Percentiles rank a stretch among this genome's conserved stretches.
Evolutionary conservation across 208 protist species (phyloP).

Genomic region (Trichomonas gallinae): DNA sequence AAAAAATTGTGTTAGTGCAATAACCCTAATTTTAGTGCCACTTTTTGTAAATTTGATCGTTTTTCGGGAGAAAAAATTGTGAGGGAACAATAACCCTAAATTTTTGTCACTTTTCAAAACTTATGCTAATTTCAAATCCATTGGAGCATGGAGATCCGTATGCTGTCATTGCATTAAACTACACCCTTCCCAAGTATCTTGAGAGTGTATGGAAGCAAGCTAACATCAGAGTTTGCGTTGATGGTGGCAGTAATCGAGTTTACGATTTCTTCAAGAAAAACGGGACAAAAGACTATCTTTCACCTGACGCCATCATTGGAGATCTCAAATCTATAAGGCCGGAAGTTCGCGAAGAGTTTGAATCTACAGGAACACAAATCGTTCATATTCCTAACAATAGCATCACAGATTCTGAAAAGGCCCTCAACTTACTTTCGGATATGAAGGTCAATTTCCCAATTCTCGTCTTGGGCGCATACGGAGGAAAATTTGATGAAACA

Average conservation of each 20-base stretch:
- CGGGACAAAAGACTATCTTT: not conserved
- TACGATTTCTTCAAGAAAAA: not conserved
- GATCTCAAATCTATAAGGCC: not conserved
- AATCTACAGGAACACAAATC: not conserved
- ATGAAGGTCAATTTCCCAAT: not conserved
- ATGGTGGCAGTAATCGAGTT: not conserved
- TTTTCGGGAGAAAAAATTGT: no score
- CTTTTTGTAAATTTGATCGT: no score
- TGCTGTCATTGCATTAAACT: not conserved
- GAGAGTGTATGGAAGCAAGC: not conserved
- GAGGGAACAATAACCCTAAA: no score
- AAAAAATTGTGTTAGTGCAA: no score
- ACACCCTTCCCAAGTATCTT: not conserved
- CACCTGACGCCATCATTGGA: not conserved
- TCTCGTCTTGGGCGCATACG: not conserved
- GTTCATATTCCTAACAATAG: not conserved
- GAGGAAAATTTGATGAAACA: not conserved
- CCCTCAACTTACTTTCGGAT: not conserved
- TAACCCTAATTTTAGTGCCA: no score
- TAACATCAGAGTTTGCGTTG: not conserved
- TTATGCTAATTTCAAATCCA: not conserved
- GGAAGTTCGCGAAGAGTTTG: not conserved
- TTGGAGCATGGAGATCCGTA: not conserved
- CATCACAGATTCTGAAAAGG: not conserved
- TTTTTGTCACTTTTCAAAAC: no score